Conservation (phyloP, 306 rosid species). For the Vicia sativa region DNA sequence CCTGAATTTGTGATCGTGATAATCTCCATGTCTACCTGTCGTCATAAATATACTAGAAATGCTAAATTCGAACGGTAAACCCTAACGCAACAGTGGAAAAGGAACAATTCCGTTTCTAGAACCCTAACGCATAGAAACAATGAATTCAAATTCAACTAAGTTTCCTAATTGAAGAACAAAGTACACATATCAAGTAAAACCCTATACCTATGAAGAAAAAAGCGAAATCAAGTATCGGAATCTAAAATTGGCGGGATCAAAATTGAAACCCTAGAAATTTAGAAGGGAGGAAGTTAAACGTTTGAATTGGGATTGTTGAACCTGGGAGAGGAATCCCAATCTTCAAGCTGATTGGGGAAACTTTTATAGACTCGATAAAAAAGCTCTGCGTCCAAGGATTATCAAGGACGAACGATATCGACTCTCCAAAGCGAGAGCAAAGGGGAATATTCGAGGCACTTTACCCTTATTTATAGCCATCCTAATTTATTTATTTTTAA, state of each 20-base stretch:
- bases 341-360: background rate
- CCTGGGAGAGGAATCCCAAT: background rate
- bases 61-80: slow-evolving; percentile 25
- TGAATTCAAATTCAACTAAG: slow-evolving; percentile 29
- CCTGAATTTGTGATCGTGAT: slow-evolving; percentile 66
- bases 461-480: too few relatives aligned
- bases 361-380: too few relatives aligned
- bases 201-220: background rate
- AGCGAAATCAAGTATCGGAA: too few relatives aligned
- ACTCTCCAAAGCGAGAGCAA: too few relatives aligned
- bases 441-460: too few relatives aligned
- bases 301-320: background rate
- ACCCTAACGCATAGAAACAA: slow-evolving; percentile 45
- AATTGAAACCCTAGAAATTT: background rate
- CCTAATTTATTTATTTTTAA: too few relatives aligned
- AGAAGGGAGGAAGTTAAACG: background rate
- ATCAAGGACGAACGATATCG: background rate
- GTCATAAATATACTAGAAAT: slow-evolving; percentile 55
- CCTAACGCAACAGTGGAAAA: slow-evolving; percentile 37
- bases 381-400: too few relatives aligned
- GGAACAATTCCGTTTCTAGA: slow-evolving; percentile 30
- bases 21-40: slow-evolving; percentile 82
- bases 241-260: background rate
- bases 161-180: background rate
- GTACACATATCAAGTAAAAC: background rate